phyloP scores from a whole-genome alignment of 2,329 filamentous ascomycete genomes.

The Talaromyces amestolkiae region DNA sequence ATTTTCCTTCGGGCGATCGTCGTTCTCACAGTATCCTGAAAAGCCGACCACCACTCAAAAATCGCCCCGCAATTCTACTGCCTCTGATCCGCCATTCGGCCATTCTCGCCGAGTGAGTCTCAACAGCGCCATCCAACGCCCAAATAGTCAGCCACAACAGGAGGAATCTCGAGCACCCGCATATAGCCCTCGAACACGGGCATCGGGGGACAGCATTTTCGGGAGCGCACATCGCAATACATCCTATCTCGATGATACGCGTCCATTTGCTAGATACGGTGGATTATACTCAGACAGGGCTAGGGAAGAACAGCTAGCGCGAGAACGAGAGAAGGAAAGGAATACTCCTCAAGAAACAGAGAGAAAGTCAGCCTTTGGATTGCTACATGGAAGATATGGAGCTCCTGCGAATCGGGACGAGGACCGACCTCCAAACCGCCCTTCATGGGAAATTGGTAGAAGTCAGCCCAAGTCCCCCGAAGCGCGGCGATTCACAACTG shows the following conservation, averaged over 20 bases:
- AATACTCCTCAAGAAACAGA: constrained; percentile 32
- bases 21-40: constrained; percentile 36
- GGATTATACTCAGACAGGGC: constrained; percentile 37
- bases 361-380: constrained; percentile 26
- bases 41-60: constrained; percentile 35
- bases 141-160: constrained; percentile 43
- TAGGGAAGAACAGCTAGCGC: constrained; percentile 34
- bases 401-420: constrained; percentile 36
- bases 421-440: constrained; percentile 28
- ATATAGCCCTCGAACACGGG: constrained; percentile 37
- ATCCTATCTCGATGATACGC: constrained; percentile 33
- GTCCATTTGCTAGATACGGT: constrained; percentile 33
- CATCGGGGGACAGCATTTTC: constrained; percentile 27
- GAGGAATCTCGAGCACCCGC: constrained; percentile 36
- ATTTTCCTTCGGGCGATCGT: constrained; percentile 33
- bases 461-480: constrained; percentile 42
- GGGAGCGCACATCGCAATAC: constrained; percentile 27
- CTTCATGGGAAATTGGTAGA: constrained; percentile 38
- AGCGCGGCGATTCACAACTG: constrained; percentile 32
- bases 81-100: constrained; percentile 34
- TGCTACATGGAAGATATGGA: constrained; percentile 31
- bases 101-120: constrained; percentile 45
- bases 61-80: constrained; percentile 33
- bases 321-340: constrained; percentile 38
- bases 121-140: constrained; percentile 42